These are phyloP conservation scores for Suillus clintonianus DNA, from an alignment of 768 basidiomycete genomes.

Conservation along the genomic window DNA sequence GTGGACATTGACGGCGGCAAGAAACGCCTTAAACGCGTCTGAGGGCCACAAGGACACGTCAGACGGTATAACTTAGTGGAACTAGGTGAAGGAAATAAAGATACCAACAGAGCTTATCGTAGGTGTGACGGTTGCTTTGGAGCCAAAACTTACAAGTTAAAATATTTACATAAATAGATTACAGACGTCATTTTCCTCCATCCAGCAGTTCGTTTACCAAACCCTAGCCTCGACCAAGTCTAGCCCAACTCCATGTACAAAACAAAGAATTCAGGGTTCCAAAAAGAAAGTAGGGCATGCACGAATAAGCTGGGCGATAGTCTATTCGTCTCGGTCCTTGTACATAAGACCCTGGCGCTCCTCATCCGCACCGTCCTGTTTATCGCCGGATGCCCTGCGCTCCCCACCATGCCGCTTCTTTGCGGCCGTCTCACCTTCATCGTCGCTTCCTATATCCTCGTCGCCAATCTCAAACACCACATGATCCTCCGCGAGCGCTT, in stretches of 20 bases:
- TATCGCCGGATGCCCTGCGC: constrained; percentile 49
- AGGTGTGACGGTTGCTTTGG: neutral
- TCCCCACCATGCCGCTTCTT: constrained; percentile 50
- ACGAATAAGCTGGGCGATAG: constrained; percentile 1
- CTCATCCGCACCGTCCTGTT: constrained; percentile 45
- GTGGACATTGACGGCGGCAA: constrained; percentile 53
- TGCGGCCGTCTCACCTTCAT: constrained; percentile 51
- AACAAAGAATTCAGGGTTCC: neutral
- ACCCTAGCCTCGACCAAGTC: neutral
- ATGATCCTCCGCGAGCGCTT: constrained; percentile 57
- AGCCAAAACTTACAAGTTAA: neutral
- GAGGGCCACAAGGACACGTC: constrained; percentile 15
- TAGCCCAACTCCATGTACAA: neutral
- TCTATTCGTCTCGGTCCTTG: constrained; percentile 39
- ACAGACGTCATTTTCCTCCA: neutral
- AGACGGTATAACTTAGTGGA: constrained; percentile 21
- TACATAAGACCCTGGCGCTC: constrained; percentile 71
- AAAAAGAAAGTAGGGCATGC: neutral
- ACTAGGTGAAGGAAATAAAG: constrained; percentile 3
- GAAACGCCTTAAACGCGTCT: constrained; percentile 7
- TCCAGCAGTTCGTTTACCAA: neutral
- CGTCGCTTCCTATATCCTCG: constrained; percentile 68
- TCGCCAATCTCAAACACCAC: constrained; percentile 94
- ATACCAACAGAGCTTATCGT: neutral
- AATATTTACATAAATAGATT: neutral